Percentiles rank a stretch among this genome's conserved stretches.
Conservation (phyloP, 805 yeast species). For the Metschnikowia bowlesiae region DNA sequence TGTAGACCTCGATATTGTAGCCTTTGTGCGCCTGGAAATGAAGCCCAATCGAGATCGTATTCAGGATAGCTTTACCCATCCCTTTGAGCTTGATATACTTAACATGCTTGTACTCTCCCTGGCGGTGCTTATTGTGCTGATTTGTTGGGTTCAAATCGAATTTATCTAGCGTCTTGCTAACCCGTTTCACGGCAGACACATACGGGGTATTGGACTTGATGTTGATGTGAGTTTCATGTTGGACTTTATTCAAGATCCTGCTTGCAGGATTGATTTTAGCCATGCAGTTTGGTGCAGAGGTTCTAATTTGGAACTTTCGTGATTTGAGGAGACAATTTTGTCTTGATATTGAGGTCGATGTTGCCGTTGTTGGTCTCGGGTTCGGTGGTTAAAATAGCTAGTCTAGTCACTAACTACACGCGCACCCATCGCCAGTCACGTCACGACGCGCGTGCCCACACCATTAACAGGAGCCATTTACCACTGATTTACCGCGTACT, state of each 20-base stretch:
- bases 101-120: constrained; percentile 35
- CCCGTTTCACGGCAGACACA: constrained; percentile 65
- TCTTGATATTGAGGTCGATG: no score
- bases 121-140: constrained; percentile 23
- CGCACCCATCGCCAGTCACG: constrained; percentile 1
- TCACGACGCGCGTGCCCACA: constrained; percentile 3
- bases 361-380: not conserved
- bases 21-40: constrained; percentile 51
- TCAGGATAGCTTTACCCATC: constrained; percentile 66
- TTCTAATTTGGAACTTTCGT: not conserved
- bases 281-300: not conserved
- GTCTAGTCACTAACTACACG: not conserved
- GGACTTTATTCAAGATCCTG: not conserved
- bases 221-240: constrained; percentile 43
- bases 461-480: not conserved
- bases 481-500: no score
- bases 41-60: constrained; percentile 57
- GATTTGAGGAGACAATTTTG: no score
- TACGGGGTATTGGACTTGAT: constrained; percentile 67
- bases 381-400: no score
- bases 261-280: not conserved
- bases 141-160: constrained; percentile 26
- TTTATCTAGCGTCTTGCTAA: constrained; percentile 47
- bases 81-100: constrained; percentile 58
- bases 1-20: constrained; percentile 52